Percentiles rank a stretch among this genome's conserved stretches.
Evolutionary conservation across 2,329 filamentous ascomycete genomes (phyloP).

Genomic region (Phyllosticta citribraziliensis): DNA sequence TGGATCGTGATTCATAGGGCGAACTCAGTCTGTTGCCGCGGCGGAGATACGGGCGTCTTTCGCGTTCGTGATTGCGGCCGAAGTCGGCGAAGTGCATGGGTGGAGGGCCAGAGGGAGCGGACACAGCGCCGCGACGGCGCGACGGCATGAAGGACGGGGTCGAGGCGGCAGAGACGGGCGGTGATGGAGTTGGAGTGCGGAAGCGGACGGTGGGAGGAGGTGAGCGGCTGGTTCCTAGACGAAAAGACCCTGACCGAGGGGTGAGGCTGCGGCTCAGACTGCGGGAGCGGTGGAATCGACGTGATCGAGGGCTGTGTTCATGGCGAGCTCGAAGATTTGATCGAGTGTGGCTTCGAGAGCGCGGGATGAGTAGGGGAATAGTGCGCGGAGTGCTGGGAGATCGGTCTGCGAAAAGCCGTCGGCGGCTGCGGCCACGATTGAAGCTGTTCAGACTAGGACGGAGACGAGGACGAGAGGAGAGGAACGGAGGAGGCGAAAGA

Average conservation of each 20-base stretch:
- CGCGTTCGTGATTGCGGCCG: background rate
- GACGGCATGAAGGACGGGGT: background rate
- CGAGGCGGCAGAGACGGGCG: background rate
- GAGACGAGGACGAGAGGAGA: background rate
- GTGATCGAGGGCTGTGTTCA: background rate
- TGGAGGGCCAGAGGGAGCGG: background rate
- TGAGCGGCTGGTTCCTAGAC: background rate
- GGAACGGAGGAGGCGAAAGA: background rate
- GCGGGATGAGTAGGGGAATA: background rate
- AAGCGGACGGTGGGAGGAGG: background rate
- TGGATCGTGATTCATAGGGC: background rate
- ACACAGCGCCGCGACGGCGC: background rate
- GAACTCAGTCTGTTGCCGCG: background rate
- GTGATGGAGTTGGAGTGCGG: background rate
- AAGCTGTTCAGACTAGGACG: too few species aligned
- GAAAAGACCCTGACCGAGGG: background rate
- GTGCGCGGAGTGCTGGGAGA: background rate
- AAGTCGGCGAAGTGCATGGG: background rate
- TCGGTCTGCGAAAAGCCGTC: background rate
- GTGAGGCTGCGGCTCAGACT: background rate
- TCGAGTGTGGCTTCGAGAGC: background rate
- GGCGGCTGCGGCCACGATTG: background rate
- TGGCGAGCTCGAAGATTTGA: background rate
- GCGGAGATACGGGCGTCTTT: background rate
- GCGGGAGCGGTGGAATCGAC: background rate